Evolutionary conservation across 2,329 filamentous ascomycete genomes (phyloP), one percentile per base, ranked within the genome.

Genomic region (Colletotrichum tropicicola): DNA sequence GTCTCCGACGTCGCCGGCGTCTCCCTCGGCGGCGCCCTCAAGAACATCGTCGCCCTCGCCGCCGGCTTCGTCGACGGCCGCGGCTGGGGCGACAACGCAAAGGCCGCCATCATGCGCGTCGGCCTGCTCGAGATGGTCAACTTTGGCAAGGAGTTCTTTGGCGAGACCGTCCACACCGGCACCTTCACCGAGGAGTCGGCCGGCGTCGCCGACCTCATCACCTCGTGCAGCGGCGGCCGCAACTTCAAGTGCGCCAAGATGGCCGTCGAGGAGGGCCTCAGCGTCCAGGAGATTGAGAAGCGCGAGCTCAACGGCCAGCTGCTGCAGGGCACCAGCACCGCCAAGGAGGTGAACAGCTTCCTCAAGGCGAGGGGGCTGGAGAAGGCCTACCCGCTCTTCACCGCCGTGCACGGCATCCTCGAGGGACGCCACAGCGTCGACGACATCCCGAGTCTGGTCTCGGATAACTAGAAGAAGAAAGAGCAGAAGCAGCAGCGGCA

Each of bases 161-260:
- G 89, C 17, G 87, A 94, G 72, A 92, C 92, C 1, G 91, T 96
- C 25, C 87, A 91, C 69, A 88, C 91, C 9, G 88, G 87, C 61
- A 99, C 96, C 0, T 98, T 99, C 77, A 98, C 95, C n/a, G 94
- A 98, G 75, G 93, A 98, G 77, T 97, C 92, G 71, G 94, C 93
- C 23, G 96, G 96, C 70, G 94, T 98, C 39, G 96, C 96, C 27
- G 96, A 99, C 79, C 82, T 99, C 70, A 97, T 99, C 75, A 98
- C 96, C 1, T 96, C 91, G 59, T 98, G 94, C 80, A 92, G 90
- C 55, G 93, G 94, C 67, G 96, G 96, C 12, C 88, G 96, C 66
- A 99, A 99, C 81, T 97, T 96, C 83, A 90, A 92, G 61, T 98
- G 95, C 78, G 95, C 96, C 52, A 97, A 92, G 85, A 89, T 94